phyloP scores from a whole-genome alignment of 2,329 filamentous ascomycete genomes.

The Myrmaecium sp. region DNA sequence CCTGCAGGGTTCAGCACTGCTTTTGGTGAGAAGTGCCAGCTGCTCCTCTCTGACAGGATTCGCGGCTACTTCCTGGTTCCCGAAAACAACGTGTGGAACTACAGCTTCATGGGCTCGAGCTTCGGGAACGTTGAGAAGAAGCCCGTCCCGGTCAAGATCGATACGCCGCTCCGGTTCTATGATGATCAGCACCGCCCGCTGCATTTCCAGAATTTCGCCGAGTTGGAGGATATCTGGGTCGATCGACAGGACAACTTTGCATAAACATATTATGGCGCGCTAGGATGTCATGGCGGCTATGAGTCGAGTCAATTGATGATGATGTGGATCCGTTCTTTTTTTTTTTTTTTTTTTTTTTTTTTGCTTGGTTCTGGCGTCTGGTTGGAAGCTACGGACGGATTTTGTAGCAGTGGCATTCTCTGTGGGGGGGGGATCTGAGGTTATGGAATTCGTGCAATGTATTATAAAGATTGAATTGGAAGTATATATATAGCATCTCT shows the following conservation, averaged over 20 bases:
- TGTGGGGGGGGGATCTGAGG: no score
- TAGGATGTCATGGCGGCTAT: no score
- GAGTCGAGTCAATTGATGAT: no score
- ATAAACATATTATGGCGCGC: no score
- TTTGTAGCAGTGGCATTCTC: no score
- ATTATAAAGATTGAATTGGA: no score
- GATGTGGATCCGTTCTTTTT: no score
- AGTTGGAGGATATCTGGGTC: slow-evolving; percentile 93
- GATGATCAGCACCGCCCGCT: slow-evolving; percentile 79
- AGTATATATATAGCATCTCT: no score
- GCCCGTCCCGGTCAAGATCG: slow-evolving; percentile 77
- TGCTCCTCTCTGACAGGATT: slow-evolving; percentile 84
- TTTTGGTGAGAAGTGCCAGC: slow-evolving; percentile 91
- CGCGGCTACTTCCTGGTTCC: slow-evolving; percentile 93
- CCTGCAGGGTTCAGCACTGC: slow-evolving; percentile 81
- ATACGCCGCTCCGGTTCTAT: slow-evolving; percentile 78
- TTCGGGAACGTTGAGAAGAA: slow-evolving; percentile 86
- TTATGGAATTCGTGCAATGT: no score
- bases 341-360: no score
- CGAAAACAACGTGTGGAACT: slow-evolving; percentile 85
- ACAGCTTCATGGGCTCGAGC: slow-evolving; percentile 87
- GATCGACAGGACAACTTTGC: slow-evolving; percentile 88
- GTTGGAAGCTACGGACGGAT: no score
- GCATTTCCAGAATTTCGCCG: slow-evolving; percentile 94
- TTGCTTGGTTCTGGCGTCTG: no score